Percentiles rank a stretch among this genome's conserved stretches.
phyloP scores from a whole-genome alignment of 352 stramenopile genomes.

The Thraustochytrium striatum region DNA sequence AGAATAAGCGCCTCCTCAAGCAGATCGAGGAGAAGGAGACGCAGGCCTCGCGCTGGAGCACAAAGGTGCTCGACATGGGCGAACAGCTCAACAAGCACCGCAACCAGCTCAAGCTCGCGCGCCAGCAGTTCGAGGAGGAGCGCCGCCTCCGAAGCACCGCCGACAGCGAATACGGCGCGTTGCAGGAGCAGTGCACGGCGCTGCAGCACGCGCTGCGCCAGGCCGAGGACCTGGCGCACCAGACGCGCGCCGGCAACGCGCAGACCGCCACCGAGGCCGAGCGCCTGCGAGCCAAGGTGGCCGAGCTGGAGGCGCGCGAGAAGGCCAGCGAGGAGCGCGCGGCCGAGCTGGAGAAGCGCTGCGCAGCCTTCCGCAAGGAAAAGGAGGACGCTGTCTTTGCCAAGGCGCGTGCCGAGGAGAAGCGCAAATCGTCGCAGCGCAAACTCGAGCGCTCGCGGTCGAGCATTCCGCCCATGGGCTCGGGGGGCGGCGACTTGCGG shows the following conservation, averaged over 20 bases:
- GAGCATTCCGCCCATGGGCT: not conserved
- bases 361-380: conserved; percentile 13
- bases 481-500: not conserved
- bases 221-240: conserved; percentile 1
- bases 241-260: not conserved
- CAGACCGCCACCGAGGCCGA: not conserved
- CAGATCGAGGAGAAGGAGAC: not conserved
- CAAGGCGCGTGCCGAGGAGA: not conserved
- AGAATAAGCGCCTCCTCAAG: not conserved
- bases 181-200: not conserved
- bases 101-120: not conserved
- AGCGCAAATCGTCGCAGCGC: not conserved
- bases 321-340: not conserved
- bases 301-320: not conserved
- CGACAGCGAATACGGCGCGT: not conserved
- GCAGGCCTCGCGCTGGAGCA: not conserved
- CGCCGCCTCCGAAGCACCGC: not conserved
- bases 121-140: not conserved
- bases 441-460: not conserved
- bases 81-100: not conserved
- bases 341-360: conserved; percentile 4
- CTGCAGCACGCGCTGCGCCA: not conserved
- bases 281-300: not conserved
- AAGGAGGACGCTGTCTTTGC: conserved; percentile 35
- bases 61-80: not conserved